Evolutionary conservation across 2,329 filamentous ascomycete genomes (phyloP).

Genomic region (Epichloe coenophiala): DNA sequence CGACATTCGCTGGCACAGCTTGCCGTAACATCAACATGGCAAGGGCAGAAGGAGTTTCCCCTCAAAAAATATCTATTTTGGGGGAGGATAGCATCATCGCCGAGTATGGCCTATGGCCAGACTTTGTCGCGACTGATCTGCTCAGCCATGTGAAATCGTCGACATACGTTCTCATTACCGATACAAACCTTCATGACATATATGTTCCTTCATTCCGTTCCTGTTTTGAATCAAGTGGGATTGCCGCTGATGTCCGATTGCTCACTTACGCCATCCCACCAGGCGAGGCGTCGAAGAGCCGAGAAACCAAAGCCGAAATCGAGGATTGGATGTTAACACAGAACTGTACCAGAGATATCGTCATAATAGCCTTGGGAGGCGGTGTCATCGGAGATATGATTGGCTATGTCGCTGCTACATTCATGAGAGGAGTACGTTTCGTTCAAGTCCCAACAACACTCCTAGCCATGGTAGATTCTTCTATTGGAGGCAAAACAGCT

Average conservation of each 20-base stretch:
- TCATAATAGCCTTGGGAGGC: conserved; percentile 87
- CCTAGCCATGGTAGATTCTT: conserved; percentile 95
- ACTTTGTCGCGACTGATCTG: conserved; percentile 70
- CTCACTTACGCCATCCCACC: conserved; percentile 79
- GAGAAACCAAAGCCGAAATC: conserved; percentile 86
- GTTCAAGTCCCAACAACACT: conserved; percentile 94
- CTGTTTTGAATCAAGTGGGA: conserved; percentile 18
- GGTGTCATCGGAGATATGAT: conserved; percentile 98
- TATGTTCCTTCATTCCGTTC: conserved; percentile 67
- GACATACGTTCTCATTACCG: conserved; percentile 92
- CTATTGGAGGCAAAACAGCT: conserved; percentile 94
- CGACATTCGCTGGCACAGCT: background rate
- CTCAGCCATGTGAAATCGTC: conserved; percentile 65
- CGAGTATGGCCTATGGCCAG: conserved; percentile 80
- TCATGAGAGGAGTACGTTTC: conserved; percentile 94
- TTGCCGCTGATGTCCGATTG: conserved; percentile 42
- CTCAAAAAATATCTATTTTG: conserved; percentile 62
- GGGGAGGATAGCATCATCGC: conserved; percentile 84
- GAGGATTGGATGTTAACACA: conserved; percentile 95
- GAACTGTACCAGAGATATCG: conserved; percentile 86
- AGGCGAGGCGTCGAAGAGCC: conserved; percentile 85
- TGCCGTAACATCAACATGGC: conserved; percentile 11
- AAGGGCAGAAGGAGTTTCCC: conserved; percentile 17
- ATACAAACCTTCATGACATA: conserved; percentile 73
- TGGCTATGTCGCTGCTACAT: conserved; percentile 92